Base-by-base conservation (phyloP, 2,329 filamentous ascomycete genomes). In the Trichoderma citrinoviride region DNA sequence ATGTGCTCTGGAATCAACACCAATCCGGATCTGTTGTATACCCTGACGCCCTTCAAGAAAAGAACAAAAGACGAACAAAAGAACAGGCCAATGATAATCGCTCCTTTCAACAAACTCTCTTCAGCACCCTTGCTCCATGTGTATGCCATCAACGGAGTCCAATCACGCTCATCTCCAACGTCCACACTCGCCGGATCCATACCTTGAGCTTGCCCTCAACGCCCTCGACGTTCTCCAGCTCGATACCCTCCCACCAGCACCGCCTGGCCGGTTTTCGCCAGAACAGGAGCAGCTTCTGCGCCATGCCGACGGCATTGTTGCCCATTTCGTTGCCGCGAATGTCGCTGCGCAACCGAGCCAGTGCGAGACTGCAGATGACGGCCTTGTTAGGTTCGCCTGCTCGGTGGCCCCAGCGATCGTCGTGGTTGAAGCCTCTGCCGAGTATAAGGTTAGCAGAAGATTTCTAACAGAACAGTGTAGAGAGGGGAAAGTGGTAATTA, bases 181-280 rank as follows among this genome's bases (percentile, higher is more conserved):
- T 99, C 95, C 95, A 99, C 66, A 99, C 95, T 72, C 95, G 87
- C 74, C 95, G 85, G 76, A 99, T 98, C 95, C 95, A 99, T 65
- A 99, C 93, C 80, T 99, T 99, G 70, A 99, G 83, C 76, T 89
- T 92, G 60, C 93, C 94, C 58, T 96, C 87, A 7, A 98, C 90
- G 15, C 95, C 95, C 57, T 96, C 92, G 14, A 99, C 91, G 69
- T 91, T 84, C 19, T 95, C 87, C 50, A 99, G 83, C 76, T 98
- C 93, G 43, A 99, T 90, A 25, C 95, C 95, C 77, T 99, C 95
- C 95, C 95, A 99, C 95, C 95, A 99, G 82, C 95, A 99, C 76
- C 95, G 86, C 67, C 95, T 84, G 15, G 95, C 95, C 17, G 95
- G 95, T 79, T 99, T 99, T 70, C 95, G 87, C 95, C 95, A 99